Base-by-base conservation (phyloP, 495 filamentous ascomycete species). In the Antarctomyces pellizariae region DNA sequence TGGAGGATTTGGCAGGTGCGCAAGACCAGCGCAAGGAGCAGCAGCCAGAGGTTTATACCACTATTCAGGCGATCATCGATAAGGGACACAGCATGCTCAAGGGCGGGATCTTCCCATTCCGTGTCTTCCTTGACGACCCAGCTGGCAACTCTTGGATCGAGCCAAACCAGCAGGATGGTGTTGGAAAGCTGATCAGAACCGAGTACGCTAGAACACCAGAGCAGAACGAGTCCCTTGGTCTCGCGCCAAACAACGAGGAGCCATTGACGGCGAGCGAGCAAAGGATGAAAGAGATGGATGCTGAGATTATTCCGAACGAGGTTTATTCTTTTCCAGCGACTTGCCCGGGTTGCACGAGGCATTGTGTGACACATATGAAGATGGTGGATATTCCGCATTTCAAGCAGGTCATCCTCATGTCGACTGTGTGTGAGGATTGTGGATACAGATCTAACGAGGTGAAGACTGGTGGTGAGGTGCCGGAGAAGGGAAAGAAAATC, bases 111-210 rank as follows among this genome's bases (percentile, higher is more conserved):
- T 83, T 84, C 42, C 86, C 89, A n/a, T 92, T 95, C 56, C 67
- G 72, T 4, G 50, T 95, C 17, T 65, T 62, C 7, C 45, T 92
- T 17, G 78, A 99, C 45, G 86, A 99, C 39, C 75, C 75, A 2
- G 75, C 82, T 3, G 86, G 86, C n/a, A 99, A 99, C 56, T 89
- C 78, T 2, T 95, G 76, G 64, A 89, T 99, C 39, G 79, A 90
- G 26, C 86, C 86, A 16, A 72, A 75, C 34, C 61, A 71, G 30
- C 51, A 62, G 21, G 76, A 84, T 39, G 48, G 53, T 29, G 67
- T 75, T 4, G 71, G 67, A 25, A 93, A 91, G 48, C 93, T 82
- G 64, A 57, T 55, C 14, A 72, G 76, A 36, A 58, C 54, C 21
- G 73, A 92, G 42, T 99, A 90, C 42, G 45, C 69, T 3, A 67